Evolutionary conservation across 768 basidiomycete genomes (phyloP), one percentile per base, ranked within the genome.

Genomic region (Naganishia vaughanmartiniae): DNA sequence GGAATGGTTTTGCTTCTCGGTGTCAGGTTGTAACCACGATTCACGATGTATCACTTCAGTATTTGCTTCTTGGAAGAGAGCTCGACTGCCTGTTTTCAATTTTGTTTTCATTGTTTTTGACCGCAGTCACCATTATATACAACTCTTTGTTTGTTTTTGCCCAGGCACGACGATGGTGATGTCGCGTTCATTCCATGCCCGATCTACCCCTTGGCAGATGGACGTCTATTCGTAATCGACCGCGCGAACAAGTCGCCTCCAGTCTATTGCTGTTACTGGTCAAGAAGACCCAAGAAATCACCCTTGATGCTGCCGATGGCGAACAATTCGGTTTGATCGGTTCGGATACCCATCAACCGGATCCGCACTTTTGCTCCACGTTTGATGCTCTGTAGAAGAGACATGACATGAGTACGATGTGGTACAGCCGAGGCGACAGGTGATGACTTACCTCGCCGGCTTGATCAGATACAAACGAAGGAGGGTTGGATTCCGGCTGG

Each of bases 271-370:
- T 36, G 12, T 28, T 65, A 70, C 28, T 71, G 42, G 26, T 92
- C 91, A 76, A 94, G 91, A 66, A 95, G 92, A 56, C 95, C 95
- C 33, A 98, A 84, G 81, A 93, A 95, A 79, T 97, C 95, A 81
- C 97, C 95, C 83, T 98, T 99, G 82, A 98, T 96, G 3, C 91
- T 93, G 11, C 93, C 95, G 74, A 97, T 98, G 1, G 93, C 93
- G 76, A 97, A 97, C 93, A 99, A 96, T 82, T 98, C 94, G 28
- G 93, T 97, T 39, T 94, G 93, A 78, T 99, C 96, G 4, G 97
- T 92, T 78, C 94, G 88, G 28, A 93, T 96, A 36, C 96, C 96
- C n/a, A 99, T 94, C 54, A 99, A 92, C 83, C 97, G 95, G 81
- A 97, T 85, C 46, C 96, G 88, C 58, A 98, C 88, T 65, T 89